phyloP scores from a whole-genome alignment of 176 grass and related monocot species.

The Juncus effusus region DNA sequence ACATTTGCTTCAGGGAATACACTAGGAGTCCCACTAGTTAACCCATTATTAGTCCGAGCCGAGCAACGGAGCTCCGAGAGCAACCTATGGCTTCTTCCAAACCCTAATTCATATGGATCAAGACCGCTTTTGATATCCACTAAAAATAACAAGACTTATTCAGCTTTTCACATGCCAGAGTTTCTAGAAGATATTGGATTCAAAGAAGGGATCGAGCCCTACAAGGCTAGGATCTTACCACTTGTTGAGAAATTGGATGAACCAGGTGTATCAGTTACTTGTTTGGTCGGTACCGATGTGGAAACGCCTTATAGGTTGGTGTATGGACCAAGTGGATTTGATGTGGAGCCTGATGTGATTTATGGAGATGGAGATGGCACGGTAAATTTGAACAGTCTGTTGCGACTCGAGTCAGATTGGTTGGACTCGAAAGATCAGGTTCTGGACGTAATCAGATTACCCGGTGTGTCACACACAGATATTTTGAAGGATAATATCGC shows the following conservation, averaged over 20 bases:
- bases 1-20: constrained; percentile 64
- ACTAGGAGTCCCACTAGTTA: constrained; percentile 54
- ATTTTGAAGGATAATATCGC: constrained; percentile 61
- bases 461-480: constrained; percentile 46
- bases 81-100: constrained; percentile 85
- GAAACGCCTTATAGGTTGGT: constrained; percentile 52
- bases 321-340: constrained; percentile 43
- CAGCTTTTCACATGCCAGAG: constrained; percentile 49
- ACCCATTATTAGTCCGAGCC: constrained; percentile 48
- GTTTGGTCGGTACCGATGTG: constrained; percentile 55
- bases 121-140: constrained; percentile 47
- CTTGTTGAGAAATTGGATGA: constrained; percentile 53
- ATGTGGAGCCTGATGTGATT: constrained; percentile 38
- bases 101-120: constrained; percentile 43
- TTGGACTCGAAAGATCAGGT: constrained; percentile 37
- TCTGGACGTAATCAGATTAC: constrained; percentile 59
- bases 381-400: constrained; percentile 64
- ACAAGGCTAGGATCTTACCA: constrained; percentile 39
- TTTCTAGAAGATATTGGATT: constrained; percentile 86
- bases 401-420: constrained; percentile 61
- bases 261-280: constrained; percentile 60
- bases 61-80: constrained; percentile 67
- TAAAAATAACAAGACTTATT: constrained; percentile 41
- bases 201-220: constrained; percentile 49
- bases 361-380: constrained; percentile 79